Evolutionary conservation across 495 filamentous ascomycete genomes (phyloP), one percentile per base, ranked within the genome.

Genomic region (Friedmanniomyces simplex): DNA sequence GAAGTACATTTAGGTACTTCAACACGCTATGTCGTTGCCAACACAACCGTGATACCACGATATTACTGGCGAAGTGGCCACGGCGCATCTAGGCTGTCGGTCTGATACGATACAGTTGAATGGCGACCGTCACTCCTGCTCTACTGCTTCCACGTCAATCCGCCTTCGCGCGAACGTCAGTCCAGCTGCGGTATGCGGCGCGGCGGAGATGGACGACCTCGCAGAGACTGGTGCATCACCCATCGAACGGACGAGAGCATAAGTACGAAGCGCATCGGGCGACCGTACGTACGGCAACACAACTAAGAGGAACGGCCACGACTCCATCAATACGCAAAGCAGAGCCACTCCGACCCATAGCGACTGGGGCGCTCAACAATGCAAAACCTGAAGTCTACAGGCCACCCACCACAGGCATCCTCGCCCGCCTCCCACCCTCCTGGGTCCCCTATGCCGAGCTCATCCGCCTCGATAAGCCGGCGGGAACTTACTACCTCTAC

Each of bases 391-490:
- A 25, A n/a, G 20, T 25, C n/a, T 96, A 95, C 68, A 67, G 69
- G 24, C 79, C 83, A 6, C 91, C 91, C 5, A 81, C 76, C 21
- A 85, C 79, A 6, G 91, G 91, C 47, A 68, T 96, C 20, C 72
- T 96, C 54, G 88, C 91, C 1, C 72, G 69, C 48, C 77, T 98
- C 32, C 93, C 93, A 8, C 52, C 66, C 16, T 79, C 86, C 55
- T 84, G 85, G 79, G 77, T 96, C 53, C 93, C 93, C 1, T 96
- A 96, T 65, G 93, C 86, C n/a, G 93, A 98, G 65, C 79, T 98
- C 20, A 76, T 89, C 61, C 84, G 93, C 16, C 80, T 97, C 61
- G 91, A 98, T 72, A 97, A 97, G 72, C 93, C 93, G 22, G 83
- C 88, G 0, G 93, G 93, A 62, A 88, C 91, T 43, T 91, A 93